phyloP scores from a whole-genome alignment of 495 filamentous ascomycete genomes.

The Aspergillus nanangensis region DNA sequence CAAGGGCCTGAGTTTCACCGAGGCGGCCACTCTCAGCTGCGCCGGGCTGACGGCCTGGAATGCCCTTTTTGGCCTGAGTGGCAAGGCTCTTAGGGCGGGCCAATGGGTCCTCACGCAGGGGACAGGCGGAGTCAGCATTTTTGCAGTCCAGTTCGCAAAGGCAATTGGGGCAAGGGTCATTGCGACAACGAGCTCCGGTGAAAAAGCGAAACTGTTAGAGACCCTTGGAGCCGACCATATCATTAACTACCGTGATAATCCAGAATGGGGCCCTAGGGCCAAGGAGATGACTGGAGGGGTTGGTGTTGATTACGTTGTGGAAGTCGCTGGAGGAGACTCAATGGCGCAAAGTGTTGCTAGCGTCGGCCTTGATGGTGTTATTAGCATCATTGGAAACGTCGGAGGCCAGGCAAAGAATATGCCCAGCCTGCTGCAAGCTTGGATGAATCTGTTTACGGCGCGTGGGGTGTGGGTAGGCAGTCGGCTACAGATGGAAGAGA shows the following conservation, averaged over 20 bases:
- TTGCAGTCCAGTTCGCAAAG: slow-evolving; percentile 41
- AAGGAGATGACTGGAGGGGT: slow-evolving; percentile 42
- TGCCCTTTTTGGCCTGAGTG: slow-evolving; percentile 29
- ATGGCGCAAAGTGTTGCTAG: slow-evolving; percentile 18
- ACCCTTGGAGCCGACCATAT: slow-evolving; percentile 35
- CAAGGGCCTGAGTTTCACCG: slow-evolving; percentile 42
- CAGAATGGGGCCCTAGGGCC: slow-evolving; percentile 58
- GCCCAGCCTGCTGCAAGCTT: slow-evolving; percentile 40
- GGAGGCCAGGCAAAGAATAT: slow-evolving; percentile 31
- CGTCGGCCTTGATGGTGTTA: slow-evolving; percentile 37
- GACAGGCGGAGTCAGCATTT: slow-evolving; percentile 64
- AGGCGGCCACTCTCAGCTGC: slow-evolving; percentile 54
- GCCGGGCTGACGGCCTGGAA: slow-evolving; percentile 32
- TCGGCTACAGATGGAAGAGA: slow-evolving; percentile 50
- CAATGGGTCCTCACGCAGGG: slow-evolving; percentile 60
- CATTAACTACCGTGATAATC: slow-evolving; percentile 56
- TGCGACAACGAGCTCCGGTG: slow-evolving; percentile 30
- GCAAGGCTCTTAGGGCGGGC: slow-evolving; percentile 45
- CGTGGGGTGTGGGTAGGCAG: slow-evolving; percentile 52
- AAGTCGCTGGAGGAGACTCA: slow-evolving; percentile 44
- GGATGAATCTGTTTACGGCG: slow-evolving; percentile 43
- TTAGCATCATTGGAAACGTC: slow-evolving; percentile 39
- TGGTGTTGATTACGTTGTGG: slow-evolving; percentile 55
- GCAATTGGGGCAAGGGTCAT: slow-evolving; percentile 31
- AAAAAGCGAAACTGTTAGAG: slow-evolving; percentile 27